Evolutionary conservation across 2,329 filamentous ascomycete species (phyloP).

Genomic region (Gremmenia infestans): DNA sequence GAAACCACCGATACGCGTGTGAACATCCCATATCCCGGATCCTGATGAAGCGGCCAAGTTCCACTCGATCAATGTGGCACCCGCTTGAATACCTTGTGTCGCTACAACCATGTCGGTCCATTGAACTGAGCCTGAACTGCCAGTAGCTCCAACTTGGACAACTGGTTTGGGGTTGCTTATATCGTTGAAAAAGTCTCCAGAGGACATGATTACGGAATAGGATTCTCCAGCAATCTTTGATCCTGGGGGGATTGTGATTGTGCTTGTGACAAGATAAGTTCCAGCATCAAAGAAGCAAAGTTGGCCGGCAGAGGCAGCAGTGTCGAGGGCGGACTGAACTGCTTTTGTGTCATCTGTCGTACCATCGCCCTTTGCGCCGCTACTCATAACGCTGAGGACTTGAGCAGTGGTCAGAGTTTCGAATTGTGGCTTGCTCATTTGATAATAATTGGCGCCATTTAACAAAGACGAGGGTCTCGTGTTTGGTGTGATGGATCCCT

Average conservation of each 20-base stretch:
- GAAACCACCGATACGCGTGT: conserved; percentile 40
- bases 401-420: conserved; percentile 32
- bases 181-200: conserved; percentile 41
- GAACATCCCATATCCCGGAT: conserved; percentile 53
- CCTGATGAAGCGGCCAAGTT: conserved; percentile 48
- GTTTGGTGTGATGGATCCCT: conserved; percentile 40
- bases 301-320: conserved; percentile 42
- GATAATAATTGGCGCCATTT: conserved; percentile 43
- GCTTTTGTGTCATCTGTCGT: conserved; percentile 54
- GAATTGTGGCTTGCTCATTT: conserved; percentile 52
- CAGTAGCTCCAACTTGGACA: conserved; percentile 49
- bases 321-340: conserved; percentile 51
- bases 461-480: conserved; percentile 40
- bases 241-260: conserved; percentile 42
- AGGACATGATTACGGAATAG: conserved; percentile 37
- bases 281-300: conserved; percentile 55
- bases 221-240: conserved; percentile 35
- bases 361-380: conserved; percentile 46
- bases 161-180: conserved; percentile 41
- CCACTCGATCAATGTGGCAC: conserved; percentile 60
- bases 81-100: conserved; percentile 46
- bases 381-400: conserved; percentile 41
- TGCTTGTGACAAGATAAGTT: conserved; percentile 46
- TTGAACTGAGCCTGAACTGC: conserved; percentile 55
- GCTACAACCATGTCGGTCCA: conserved; percentile 57